Conservation (phyloP, 495 filamentous ascomycete genomes). For the Hypoxylon lienhwacheense region DNA sequence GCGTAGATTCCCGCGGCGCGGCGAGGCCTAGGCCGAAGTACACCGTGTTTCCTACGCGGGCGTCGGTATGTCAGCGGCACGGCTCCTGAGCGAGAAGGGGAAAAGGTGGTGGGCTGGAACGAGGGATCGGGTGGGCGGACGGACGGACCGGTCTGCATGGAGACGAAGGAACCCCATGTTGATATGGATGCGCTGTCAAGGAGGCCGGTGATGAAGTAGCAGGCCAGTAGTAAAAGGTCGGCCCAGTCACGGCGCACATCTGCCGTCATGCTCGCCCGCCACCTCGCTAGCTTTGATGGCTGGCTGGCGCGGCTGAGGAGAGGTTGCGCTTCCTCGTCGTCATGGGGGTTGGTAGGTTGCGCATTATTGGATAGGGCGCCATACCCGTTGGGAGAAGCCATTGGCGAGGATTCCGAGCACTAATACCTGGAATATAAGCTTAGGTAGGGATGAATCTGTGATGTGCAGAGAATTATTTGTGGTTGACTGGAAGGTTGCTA, state of each 20-base stretch:
- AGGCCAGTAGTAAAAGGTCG: conserved; percentile 64
- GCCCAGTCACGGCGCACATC: conserved; percentile 59
- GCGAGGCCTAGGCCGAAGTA: conserved; percentile 70
- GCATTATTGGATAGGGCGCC: too few relatives aligned
- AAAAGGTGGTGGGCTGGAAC: too few relatives aligned
- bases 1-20: conserved; percentile 53
- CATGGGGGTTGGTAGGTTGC: conserved; percentile 11
- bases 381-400: conserved; percentile 32
- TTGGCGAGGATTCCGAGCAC: not conserved
- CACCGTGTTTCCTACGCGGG: conserved; percentile 62
- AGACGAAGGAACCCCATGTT: conserved; percentile 75
- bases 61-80: too few relatives aligned
- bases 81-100: too few relatives aligned
- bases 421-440: not conserved
- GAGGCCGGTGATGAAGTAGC: conserved; percentile 73
- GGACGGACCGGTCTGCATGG: conserved; percentile 71
- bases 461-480: not conserved
- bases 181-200: conserved; percentile 72
- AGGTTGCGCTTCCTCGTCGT: conserved; percentile 49
- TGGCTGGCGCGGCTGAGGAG: conserved; percentile 29
- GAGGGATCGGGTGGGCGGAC: too few relatives aligned
- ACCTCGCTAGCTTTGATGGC: conserved; percentile 24
- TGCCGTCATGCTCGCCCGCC: conserved; percentile 47
- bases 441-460: not conserved
- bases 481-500: too few relatives aligned